phyloP scores from a whole-genome alignment of 140 eudicot genomes.

The Cichorium intybus region DNA sequence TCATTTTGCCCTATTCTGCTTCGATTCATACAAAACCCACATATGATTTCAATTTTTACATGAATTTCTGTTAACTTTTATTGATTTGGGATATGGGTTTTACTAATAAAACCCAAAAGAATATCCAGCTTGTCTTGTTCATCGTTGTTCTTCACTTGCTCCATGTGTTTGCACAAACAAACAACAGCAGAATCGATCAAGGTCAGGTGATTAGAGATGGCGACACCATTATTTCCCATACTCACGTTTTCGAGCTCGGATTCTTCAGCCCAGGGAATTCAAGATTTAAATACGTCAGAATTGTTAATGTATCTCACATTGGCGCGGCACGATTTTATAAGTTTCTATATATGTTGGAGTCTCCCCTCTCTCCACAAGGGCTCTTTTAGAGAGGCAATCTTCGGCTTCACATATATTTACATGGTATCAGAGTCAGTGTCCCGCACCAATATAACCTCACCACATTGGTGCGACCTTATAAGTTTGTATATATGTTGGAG shows the following conservation, averaged over 20 bases:
- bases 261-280: conserved; percentile 68
- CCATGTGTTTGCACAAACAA: conserved; percentile 33
- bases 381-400: too few relatives aligned
- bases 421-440: too few relatives aligned
- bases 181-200: conserved; percentile 34
- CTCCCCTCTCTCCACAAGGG: too few relatives aligned
- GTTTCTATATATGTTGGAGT: too few relatives aligned
- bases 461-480: too few relatives aligned
- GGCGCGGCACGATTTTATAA: too few relatives aligned
- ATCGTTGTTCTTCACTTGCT: conserved; percentile 19
- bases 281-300: conserved; percentile 34
- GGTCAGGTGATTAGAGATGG: conserved; percentile 51
- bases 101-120: conserved; percentile 1
- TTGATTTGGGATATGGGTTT: conserved; percentile 25
- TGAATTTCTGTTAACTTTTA: conserved; percentile 10
- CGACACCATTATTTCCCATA: conserved; percentile 44
- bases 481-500: too few relatives aligned
- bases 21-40: conserved; percentile 7
- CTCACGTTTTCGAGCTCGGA: conserved; percentile 50
- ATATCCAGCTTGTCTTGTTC: background rate
- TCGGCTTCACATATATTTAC: too few relatives aligned
- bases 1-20: too few relatives aligned
- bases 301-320: too few relatives aligned
- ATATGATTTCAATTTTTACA: background rate
- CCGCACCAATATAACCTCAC: too few relatives aligned